Evolutionary conservation across 1,284 basidiomycete species (phyloP), one percentile per base, ranked within the genome.

Genomic region (Malassezia furfur): DNA sequence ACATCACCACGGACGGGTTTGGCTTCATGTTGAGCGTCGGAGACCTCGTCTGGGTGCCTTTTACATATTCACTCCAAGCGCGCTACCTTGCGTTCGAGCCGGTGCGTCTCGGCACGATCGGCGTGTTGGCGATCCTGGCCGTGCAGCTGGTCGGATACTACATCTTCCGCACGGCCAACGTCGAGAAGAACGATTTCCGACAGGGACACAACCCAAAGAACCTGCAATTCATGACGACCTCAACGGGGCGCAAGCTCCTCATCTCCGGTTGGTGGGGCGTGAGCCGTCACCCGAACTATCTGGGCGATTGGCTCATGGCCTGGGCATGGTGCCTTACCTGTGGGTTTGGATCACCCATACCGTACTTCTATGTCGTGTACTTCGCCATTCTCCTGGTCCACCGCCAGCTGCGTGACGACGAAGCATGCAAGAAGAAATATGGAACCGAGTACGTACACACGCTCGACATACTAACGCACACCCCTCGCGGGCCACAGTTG

Each of bases 21-120:
- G 94, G 94, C 7, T 96, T 93, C 81, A 99, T 98, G 94, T 84
- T 99, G 31, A 79, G 88, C 3, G 84, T 94, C 47, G 94, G 93
- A 44, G 91, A 98, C 75, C 82, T 96, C 22, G 79, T 84, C 17
- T 96, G 90, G 87, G 87, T 98, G 9, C 94, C 94, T 5, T 96
- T 96, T 77, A 84, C 84, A 14, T 99, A 96, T 77, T 85, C 84
- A 21, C 82, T 96, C 5, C 91, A 98, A 78, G 88, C 91, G 1
- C 85, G 91, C 52, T 98, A 87, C 77, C 84, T 98, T 55, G 91
- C 85, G 31, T 93, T 91, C 80, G 81, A 82, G 59, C 91, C 84
- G 10, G 79, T 88, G 36, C 84, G 88, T 63, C 83, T 98, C 43
- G 87, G 88, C 39, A 77, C 81, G 5, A 62, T 81, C n/a, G 78